A percentile compares a stretch with the other conserved stretches of the same genome.
Conservation (phyloP, 2,329 filamentous ascomycete species). For the Thelonectria rubi region DNA sequence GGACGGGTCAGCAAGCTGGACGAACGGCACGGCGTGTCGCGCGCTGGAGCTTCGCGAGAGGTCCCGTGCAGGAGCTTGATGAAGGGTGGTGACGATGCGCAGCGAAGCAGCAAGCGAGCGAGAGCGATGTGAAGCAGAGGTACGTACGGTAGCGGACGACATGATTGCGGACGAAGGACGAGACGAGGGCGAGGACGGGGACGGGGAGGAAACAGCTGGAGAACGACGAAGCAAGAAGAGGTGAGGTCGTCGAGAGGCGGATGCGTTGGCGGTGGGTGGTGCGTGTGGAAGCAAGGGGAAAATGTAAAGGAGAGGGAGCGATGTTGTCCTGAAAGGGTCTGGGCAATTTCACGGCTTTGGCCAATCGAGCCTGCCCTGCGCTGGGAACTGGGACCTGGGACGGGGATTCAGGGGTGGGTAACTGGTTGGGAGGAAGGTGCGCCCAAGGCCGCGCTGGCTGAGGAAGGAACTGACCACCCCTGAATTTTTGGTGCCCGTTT, state of each 20-base stretch:
- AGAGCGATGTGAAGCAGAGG: slow-evolving; percentile 9
- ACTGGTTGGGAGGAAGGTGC: slow-evolving; percentile 28
- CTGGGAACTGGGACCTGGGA: slow-evolving; percentile 25
- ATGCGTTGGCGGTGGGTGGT: slow-evolving; percentile 42
- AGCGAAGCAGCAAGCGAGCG: slow-evolving; percentile 17
- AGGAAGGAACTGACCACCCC: slow-evolving; percentile 21
- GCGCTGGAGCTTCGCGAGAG: slow-evolving; percentile 31
- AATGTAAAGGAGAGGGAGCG: slow-evolving; percentile 46
- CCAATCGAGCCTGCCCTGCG: slow-evolving; percentile 44
- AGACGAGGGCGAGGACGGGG: slow-evolving; percentile 13
- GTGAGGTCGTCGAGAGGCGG: slow-evolving; percentile 34
- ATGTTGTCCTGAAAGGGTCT: slow-evolving; percentile 42
- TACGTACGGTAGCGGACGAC: slow-evolving; percentile 49
- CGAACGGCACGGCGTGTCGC: slow-evolving; percentile 22
- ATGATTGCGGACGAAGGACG: slow-evolving; percentile 37
- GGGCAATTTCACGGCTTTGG: slow-evolving; percentile 46
- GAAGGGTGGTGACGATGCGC: slow-evolving; percentile 24
- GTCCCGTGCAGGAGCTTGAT: slow-evolving; percentile 39
- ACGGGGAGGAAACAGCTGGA: slow-evolving; percentile 30
- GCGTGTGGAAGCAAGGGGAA: slow-evolving; percentile 44
- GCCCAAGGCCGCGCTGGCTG: background rate
- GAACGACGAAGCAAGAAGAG: slow-evolving; percentile 30
- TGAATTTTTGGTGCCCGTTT: slow-evolving; percentile 33
- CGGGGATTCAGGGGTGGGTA: slow-evolving; percentile 43
- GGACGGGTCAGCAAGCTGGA: slow-evolving; percentile 42